Percentiles rank a stretch among this genome's conserved stretches.
Conservation (phyloP, 495 filamentous ascomycete species). For the Talaromyces stipitatus region DNA sequence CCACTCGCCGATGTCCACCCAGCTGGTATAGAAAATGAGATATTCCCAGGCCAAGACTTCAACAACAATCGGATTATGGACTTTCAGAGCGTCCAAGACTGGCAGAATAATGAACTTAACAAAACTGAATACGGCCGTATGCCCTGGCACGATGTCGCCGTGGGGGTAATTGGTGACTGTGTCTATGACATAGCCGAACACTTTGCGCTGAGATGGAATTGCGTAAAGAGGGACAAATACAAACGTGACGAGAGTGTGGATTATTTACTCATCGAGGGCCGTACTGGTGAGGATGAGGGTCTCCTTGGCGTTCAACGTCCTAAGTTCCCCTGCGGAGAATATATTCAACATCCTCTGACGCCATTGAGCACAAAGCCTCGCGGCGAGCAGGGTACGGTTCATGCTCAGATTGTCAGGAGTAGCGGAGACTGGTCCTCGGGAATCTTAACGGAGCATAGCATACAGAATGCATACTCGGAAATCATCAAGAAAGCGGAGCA, state of each 20-base stretch:
- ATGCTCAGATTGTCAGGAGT: conserved; percentile 78
- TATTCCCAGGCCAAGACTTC: conserved; percentile 95
- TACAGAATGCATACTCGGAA: conserved; percentile 86
- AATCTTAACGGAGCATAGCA: conserved; percentile 79
- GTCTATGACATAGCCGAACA: conserved; percentile 96
- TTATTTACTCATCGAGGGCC: conserved; percentile 77
- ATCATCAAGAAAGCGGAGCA: conserved; percentile 78
- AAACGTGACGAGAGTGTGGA: conserved; percentile 74
- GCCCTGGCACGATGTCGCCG: conserved; percentile 95
- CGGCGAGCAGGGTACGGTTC: conserved; percentile 60
- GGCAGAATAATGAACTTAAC: conserved; percentile 87
- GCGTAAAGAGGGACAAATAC: conserved; percentile 95
- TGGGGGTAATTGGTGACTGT: conserved; percentile 81
- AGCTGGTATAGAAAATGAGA: conserved; percentile 67
- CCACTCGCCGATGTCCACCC: conserved; percentile 82
- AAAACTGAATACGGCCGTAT: conserved; percentile 90
- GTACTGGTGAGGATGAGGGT: conserved; percentile 71
- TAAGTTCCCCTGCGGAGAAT: conserved; percentile 77
- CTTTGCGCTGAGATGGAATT: conserved; percentile 94
- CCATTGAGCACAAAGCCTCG: conserved; percentile 47
- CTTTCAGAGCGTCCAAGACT: conserved; percentile 82
- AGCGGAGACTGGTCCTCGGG: conserved; percentile 95
- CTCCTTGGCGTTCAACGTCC: conserved; percentile 81
- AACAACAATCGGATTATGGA: conserved; percentile 96
- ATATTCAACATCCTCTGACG: conserved; percentile 70